Evolutionary conservation across 1,284 basidiomycete species (phyloP).

Genomic region (Sphagnurus paluster): DNA sequence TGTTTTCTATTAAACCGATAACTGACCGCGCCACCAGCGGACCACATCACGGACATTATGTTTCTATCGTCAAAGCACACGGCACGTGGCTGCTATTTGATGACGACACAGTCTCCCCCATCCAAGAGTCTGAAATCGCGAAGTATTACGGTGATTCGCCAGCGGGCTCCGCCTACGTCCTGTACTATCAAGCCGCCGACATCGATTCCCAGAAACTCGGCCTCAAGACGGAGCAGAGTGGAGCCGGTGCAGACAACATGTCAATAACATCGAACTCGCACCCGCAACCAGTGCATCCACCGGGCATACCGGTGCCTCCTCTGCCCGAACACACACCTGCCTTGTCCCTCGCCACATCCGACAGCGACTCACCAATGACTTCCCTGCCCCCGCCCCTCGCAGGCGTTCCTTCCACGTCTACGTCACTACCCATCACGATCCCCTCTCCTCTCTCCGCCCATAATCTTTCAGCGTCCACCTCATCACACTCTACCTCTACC

Average conservation of each 20-base stretch:
- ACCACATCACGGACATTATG: constrained; percentile 96
- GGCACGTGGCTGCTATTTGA: constrained; percentile 93
- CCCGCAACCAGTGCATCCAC: constrained; percentile 36
- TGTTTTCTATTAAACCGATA: constrained; percentile 11
- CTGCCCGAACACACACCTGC: constrained; percentile 7
- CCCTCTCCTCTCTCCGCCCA: constrained; percentile 13
- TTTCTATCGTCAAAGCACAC: constrained; percentile 88
- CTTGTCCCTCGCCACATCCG: constrained; percentile 24
- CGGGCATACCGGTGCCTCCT: constrained; percentile 31
- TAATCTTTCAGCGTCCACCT: constrained; percentile 8
- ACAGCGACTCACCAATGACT: constrained; percentile 16
- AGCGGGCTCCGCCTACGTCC: constrained; percentile 91
- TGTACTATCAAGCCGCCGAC: constrained; percentile 96
- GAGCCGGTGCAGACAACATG: constrained; percentile 9
- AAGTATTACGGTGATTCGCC: constrained; percentile 94
- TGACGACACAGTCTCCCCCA: constrained; percentile 88
- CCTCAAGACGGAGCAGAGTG: constrained; percentile 38
- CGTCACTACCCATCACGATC: constrained; percentile 12
- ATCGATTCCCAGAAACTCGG: constrained; percentile 75
- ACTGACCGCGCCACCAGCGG: constrained; percentile 55
- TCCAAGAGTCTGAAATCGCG: constrained; percentile 88
- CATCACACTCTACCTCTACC: constrained; percentile 3
- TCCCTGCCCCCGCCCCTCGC: constrained; percentile 9
- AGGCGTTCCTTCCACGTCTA: neutral
- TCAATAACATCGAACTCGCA: neutral